Base-by-base conservation (phyloP, 257 asterid species). In the Nemophila menziesii region DNA sequence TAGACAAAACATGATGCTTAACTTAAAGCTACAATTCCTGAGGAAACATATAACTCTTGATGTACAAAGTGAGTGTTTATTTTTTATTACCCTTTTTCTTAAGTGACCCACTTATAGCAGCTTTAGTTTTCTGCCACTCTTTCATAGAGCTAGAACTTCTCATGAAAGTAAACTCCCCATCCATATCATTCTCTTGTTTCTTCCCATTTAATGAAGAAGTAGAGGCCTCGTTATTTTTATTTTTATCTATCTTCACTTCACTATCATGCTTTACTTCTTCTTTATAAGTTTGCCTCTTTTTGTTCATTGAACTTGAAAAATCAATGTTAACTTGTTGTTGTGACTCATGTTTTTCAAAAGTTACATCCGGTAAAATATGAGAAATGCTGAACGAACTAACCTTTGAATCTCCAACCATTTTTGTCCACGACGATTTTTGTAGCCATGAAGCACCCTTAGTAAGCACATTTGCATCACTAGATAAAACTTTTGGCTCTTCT, bases 391-490 rank as follows among this genome's bases (percentile, higher is more conserved):
- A 87, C 1, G 86, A 55, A 42, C 65, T 80, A 45, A 39, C 58
- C 21, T 20, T 67, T 37, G 76, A 5, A 60, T 65, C 73, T 24
- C 60, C 70, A 54, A 87, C 69, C 50, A 83, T 66, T 49, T 80
- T 76, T 44, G 69, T 52, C 93, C 95, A 83, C 8, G 95, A 73
- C 39, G 73, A 73, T 56, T 70, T 78, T 36, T 80, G 73, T 48
- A 56, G 45, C 80, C 80, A 68, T 0, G 80, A 49, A 5, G 65
- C 57, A 39, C 86, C 82, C 55, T 78, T 73, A 37, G 66, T 73
- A 38, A 44, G 43, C 33, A 39, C 66, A 44, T 49, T 56, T 23
- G 61, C 54, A 29, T 52, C 51, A 23, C 58, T 43, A 29, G 77
- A 23, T 37, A 55, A 57, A 24, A 51, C 46, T 37, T 54, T 63